These are phyloP conservation scores for Mycotypha africana DNA, from an alignment of 371 early-diverging fungal species.

Conservation along the genomic window DNA sequence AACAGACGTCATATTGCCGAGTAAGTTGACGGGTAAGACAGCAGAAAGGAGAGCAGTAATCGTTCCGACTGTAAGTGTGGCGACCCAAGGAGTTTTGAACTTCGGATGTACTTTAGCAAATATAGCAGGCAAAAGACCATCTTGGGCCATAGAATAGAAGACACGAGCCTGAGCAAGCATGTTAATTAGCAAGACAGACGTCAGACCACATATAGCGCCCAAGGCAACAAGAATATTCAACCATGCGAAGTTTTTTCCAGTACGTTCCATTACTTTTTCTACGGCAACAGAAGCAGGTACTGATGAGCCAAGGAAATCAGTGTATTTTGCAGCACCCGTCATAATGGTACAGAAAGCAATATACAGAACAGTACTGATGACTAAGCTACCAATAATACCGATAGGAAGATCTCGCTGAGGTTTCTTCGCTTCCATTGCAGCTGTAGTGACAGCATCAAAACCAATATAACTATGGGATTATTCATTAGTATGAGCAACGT, in stretches of 20 bases:
- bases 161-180: conserved; percentile 86
- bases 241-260: conserved; percentile 53
- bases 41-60: conserved; percentile 69
- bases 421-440: conserved; percentile 79
- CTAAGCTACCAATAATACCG: conserved; percentile 76
- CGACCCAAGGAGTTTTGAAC: conserved; percentile 69
- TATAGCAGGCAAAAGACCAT: conserved; percentile 72
- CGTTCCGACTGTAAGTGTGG: conserved; percentile 64
- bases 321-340: conserved; percentile 70
- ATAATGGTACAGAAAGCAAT: conserved; percentile 67
- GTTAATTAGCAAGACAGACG: conserved; percentile 70
- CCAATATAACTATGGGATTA: conserved; percentile 66
- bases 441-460: conserved; percentile 86
- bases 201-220: conserved; percentile 76
- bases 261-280: conserved; percentile 23
- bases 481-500: background rate
- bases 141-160: conserved; percentile 81
- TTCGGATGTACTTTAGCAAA: conserved; percentile 64
- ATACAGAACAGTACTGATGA: conserved; percentile 75
- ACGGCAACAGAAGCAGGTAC: conserved; percentile 72
- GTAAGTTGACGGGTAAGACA: conserved; percentile 73
- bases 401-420: conserved; percentile 84
- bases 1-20: conserved; percentile 82
- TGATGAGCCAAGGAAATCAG: conserved; percentile 27
- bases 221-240: conserved; percentile 66